Conservation (phyloP, 495 filamentous ascomycete genomes). For the Penicillium chermesinum region DNA sequence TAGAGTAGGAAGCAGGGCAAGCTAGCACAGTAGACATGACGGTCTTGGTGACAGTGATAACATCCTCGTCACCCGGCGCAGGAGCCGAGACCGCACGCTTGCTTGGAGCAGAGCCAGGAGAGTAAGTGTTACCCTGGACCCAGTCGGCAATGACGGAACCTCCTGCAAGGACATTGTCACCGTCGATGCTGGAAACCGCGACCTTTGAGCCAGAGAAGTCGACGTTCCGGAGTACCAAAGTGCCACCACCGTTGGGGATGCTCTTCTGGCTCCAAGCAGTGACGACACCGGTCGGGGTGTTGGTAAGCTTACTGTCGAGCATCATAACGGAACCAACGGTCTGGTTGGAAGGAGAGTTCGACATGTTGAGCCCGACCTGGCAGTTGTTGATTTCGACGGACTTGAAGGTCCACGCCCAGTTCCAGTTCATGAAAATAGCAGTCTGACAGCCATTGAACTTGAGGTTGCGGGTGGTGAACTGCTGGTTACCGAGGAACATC, state of each 20-base stretch:
- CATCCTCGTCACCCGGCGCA: conserved; percentile 10
- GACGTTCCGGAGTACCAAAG: conserved; percentile 81
- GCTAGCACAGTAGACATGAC: conserved; percentile 19
- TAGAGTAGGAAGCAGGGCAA: conserved; percentile 10
- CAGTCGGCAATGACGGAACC: conserved; percentile 66
- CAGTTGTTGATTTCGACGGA: conserved; percentile 77
- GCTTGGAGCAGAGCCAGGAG: conserved; percentile 23
- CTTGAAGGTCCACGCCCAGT: conserved; percentile 89
- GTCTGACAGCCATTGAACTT: conserved; percentile 87
- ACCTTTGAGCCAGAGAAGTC: conserved; percentile 57
- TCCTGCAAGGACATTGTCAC: conserved; percentile 61
- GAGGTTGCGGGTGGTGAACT: conserved; percentile 90
- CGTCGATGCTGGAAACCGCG: conserved; percentile 49
- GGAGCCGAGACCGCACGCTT: conserved; percentile 23
- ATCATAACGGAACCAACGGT: conserved; percentile 77
- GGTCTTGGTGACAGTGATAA: conserved; percentile 25
- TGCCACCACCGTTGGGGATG: conserved; percentile 63
- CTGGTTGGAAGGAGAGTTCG: conserved; percentile 55
- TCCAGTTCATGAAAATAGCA: conserved; percentile 89
- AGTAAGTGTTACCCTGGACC: conserved; percentile 70
- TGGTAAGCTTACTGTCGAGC: conserved; percentile 70
- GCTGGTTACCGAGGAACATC: conserved; percentile 86
- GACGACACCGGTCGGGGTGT: conserved; percentile 66
- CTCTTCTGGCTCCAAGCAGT: conserved; percentile 62
- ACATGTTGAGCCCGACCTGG: conserved; percentile 75